Conservation (phyloP, 2,329 filamentous ascomycete genomes). For the Xylariaceae sp. region DNA sequence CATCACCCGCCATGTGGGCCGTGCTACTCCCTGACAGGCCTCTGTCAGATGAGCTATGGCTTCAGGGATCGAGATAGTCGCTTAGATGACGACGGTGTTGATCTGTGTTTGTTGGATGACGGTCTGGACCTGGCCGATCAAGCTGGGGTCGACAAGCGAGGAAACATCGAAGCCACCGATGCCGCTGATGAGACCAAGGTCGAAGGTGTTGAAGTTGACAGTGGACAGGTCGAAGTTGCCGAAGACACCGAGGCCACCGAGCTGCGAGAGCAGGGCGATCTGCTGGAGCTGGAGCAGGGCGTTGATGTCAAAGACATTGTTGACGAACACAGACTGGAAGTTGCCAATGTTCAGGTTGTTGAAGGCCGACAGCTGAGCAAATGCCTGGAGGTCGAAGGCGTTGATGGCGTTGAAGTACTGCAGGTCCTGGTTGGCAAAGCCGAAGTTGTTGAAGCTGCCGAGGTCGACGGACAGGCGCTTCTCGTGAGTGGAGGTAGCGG, state of each 20-base stretch:
- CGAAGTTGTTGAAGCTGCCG: conserved; percentile 28
- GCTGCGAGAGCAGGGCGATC: conserved; percentile 26
- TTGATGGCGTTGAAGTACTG: conserved; percentile 30
- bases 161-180: conserved; percentile 28
- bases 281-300: conserved; percentile 37
- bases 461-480: conserved; percentile 27
- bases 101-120: conserved; percentile 22
- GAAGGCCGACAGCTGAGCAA: conserved; percentile 35
- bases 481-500: conserved; percentile 23
- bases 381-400: conserved; percentile 24
- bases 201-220: conserved; percentile 38
- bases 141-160: conserved; percentile 26
- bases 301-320: conserved; percentile 45
- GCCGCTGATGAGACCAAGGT: conserved; percentile 37
- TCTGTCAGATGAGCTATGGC: conserved; percentile 1
- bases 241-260: conserved; percentile 36
- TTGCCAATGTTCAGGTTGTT: conserved; percentile 27
- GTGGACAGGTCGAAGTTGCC: conserved; percentile 42
- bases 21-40: not conserved
- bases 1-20: not conserved
- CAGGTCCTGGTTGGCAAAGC: conserved; percentile 33
- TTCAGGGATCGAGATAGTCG: not conserved
- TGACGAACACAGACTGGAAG: conserved; percentile 36
- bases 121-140: conserved; percentile 28
- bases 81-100: conserved; percentile 6